These are phyloP conservation scores for Nakazawaea ambrosiae DNA, from an alignment of 805 yeast species.

Conservation along the genomic window DNA sequence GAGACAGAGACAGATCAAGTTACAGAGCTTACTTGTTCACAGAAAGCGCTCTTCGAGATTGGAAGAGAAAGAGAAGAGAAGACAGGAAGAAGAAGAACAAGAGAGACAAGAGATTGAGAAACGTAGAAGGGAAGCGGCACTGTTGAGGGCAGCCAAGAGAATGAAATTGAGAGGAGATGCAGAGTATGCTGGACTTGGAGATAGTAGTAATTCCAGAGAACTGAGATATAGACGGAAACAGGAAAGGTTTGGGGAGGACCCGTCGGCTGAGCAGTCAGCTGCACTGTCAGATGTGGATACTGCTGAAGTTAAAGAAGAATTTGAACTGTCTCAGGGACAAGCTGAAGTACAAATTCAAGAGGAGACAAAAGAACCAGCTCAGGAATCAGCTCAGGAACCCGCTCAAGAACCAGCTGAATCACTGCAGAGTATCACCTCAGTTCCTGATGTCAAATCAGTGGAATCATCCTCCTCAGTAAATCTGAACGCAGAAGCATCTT, in stretches of 20 bases:
- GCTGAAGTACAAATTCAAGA: not conserved
- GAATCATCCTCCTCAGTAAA: too few species aligned
- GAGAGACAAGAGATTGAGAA: constrained; percentile 38
- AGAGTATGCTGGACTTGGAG: constrained; percentile 19
- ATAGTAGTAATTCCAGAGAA: constrained; percentile 28
- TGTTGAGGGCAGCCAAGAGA: constrained; percentile 35
- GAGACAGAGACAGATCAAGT: constrained; percentile 55
- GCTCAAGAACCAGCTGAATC: too few species aligned
- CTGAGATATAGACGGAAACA: constrained; percentile 19
- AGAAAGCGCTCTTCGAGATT: constrained; percentile 71
- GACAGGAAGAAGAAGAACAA: constrained; percentile 45
- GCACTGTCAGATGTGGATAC: not conserved
- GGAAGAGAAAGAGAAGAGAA: constrained; percentile 51
- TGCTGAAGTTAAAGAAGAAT: not conserved
- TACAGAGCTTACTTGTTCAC: constrained; percentile 56
- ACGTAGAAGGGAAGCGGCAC: constrained; percentile 36
- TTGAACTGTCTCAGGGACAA: not conserved
- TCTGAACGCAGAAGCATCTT: too few species aligned
- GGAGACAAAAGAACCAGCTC: too few species aligned
- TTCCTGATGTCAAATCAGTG: too few species aligned
- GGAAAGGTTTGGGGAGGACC: not conserved
- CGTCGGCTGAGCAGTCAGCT: not conserved
- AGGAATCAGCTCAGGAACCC: too few species aligned
- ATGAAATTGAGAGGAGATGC: constrained; percentile 27
- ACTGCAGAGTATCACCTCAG: too few species aligned